Conservation (phyloP, 805 yeast species). For the Isabelozyma rhagii region DNA sequence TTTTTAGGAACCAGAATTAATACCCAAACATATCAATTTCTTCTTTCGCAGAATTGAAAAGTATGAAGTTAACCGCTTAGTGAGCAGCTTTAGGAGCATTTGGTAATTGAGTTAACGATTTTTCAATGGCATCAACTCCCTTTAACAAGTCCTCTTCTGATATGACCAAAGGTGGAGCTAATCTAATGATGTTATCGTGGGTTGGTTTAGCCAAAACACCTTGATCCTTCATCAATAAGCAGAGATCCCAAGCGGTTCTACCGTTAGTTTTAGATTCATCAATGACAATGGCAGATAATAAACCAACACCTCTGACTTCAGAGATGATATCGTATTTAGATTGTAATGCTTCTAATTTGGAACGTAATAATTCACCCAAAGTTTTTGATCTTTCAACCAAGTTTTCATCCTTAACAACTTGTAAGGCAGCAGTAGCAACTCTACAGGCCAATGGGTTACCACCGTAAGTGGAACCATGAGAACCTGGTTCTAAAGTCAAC, state of each 20-base stretch:
- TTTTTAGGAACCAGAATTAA: background rate
- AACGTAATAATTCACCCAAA: slow-evolving; percentile 68
- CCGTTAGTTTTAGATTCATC: slow-evolving; percentile 82
- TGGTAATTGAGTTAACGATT: slow-evolving; percentile 55
- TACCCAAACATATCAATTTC: background rate
- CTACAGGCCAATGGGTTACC: slow-evolving; percentile 94
- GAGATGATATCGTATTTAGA: slow-evolving; percentile 47
- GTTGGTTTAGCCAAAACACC: slow-evolving; percentile 97
- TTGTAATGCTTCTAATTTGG: slow-evolving; percentile 53
- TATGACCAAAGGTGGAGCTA: slow-evolving; percentile 94
- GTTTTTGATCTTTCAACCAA: slow-evolving; percentile 73
- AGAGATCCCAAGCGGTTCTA: slow-evolving; percentile 93
- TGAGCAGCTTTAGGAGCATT: slow-evolving; percentile 46
- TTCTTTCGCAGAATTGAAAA: background rate
- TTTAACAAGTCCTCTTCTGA: slow-evolving; percentile 78
- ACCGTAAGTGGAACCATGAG: slow-evolving; percentile 97
- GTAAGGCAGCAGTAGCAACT: slow-evolving; percentile 89
- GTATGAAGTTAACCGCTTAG: slow-evolving; percentile 15
- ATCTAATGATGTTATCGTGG: slow-evolving; percentile 90
- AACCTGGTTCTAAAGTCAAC: slow-evolving; percentile 88
- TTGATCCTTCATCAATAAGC: slow-evolving; percentile 79
- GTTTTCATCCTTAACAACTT: slow-evolving; percentile 84
- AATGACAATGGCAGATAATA: slow-evolving; percentile 86
- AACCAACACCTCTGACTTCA: slow-evolving; percentile 80
- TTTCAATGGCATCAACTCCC: slow-evolving; percentile 74